Conservation (phyloP, 2,329 filamentous ascomycete species). For the Chrysosporium queenslandicum region DNA sequence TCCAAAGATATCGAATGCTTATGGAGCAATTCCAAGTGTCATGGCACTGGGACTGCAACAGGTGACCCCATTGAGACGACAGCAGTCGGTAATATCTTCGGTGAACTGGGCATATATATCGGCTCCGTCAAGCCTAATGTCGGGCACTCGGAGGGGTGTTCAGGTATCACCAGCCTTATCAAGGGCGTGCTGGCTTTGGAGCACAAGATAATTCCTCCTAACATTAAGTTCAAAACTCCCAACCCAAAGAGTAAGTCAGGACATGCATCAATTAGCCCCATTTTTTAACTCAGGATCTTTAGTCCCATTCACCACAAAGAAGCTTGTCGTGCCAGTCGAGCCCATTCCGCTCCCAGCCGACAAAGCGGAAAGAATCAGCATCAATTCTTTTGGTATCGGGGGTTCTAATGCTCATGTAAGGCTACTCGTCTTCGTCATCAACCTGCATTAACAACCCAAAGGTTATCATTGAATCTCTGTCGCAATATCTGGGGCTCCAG, state of each 20-base stretch:
- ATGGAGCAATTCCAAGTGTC: too few species aligned
- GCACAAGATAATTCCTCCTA: conserved; percentile 21
- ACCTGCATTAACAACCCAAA: too few species aligned
- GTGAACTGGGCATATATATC: too few species aligned
- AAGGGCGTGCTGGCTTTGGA: conserved; percentile 26
- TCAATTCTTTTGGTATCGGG: conserved; percentile 42
- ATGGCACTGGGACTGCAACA: too few species aligned
- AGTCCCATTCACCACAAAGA: neutral
- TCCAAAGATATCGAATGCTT: too few species aligned
- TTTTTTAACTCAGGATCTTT: too few species aligned
- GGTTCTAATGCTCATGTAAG: conserved; percentile 38
- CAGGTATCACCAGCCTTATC: conserved; percentile 25
- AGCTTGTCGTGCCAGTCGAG: conserved; percentile 7
- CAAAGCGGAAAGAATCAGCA: conserved; percentile 26
- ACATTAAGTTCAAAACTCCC: conserved; percentile 20
- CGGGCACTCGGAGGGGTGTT: conserved; percentile 23
- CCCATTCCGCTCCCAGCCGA: neutral
- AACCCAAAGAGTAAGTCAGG: conserved; percentile 22
- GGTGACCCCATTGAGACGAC: too few species aligned
- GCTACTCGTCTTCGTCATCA: conserved; percentile 19
- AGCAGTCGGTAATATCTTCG: too few species aligned
- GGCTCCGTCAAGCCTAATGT: too few species aligned
- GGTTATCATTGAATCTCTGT: too few species aligned
- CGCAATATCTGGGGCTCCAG: too few species aligned
- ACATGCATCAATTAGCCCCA: too few species aligned